These are phyloP conservation scores for Diplotaxis tenuifolia DNA, from an alignment of 345 rosid genomes.

Conservation along the genomic window DNA sequence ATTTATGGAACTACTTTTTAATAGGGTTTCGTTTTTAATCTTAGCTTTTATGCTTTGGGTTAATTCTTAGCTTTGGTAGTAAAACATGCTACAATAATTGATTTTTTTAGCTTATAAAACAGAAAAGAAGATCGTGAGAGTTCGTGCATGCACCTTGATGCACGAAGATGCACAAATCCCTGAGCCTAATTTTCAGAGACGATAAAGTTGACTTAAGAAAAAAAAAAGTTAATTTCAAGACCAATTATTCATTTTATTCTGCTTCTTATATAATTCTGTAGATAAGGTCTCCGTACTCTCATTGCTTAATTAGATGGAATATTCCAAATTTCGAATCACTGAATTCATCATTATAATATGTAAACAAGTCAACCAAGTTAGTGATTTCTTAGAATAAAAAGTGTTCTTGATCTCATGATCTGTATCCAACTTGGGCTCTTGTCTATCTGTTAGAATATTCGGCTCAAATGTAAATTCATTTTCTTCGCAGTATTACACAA, in stretches of 20 bases:
- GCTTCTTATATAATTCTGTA: not conserved
- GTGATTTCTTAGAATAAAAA: constrained; percentile 12
- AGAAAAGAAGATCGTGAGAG: constrained; percentile 15
- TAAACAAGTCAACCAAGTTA: constrained; percentile 30
- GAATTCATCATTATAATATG: constrained; percentile 15
- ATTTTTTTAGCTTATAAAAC: too few relatives aligned
- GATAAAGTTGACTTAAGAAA: constrained; percentile 24
- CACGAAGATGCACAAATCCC: constrained; percentile 17
- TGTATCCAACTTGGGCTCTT: constrained; percentile 8
- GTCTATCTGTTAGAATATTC: constrained; percentile 22
- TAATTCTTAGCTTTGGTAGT: not conserved
- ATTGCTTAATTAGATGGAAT: constrained; percentile 13
- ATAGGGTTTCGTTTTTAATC: not conserved
- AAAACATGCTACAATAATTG: not conserved
- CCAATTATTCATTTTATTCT: not conserved
- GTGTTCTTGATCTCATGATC: not conserved
- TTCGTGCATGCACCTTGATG: constrained; percentile 26
- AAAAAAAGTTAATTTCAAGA: not conserved
- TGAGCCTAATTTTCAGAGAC: not conserved
- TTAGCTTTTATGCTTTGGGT: not conserved
- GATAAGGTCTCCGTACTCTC: not conserved
- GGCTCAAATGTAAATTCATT: not conserved
- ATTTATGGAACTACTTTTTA: not conserved
- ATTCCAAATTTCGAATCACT: constrained; percentile 15
- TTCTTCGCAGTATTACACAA: not conserved